Evolutionary conservation across 495 filamentous ascomycete species (phyloP), one percentile per base, ranked within the genome.

Genomic region (Ascodesmis nigricans): DNA sequence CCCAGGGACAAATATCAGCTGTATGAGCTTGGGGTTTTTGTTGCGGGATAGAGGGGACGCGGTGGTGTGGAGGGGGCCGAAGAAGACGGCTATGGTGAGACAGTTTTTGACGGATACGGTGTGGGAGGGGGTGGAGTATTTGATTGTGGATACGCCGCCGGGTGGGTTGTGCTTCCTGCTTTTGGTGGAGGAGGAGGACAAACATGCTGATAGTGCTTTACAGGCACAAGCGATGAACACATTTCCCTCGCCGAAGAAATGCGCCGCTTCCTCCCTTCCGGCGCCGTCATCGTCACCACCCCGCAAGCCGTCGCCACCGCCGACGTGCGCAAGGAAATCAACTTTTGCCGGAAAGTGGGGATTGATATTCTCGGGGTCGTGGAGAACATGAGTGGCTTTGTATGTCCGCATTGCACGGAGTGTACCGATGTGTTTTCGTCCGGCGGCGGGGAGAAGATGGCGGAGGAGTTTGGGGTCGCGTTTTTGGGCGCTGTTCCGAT

Each of bases 21-120:
- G 84, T 21, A 97, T 95, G 87, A 81, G 73, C 35, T 75, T 97
- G 43, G 87, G 95, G 54, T 95, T 95, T 52, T 87, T 97, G 83
- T 61, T 97, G 21, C 87, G 87, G 0, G 78, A 78, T 38, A 61
- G 76, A 3, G 87, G 95, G 47, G 80, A 87, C 41, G 90, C 87
- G 2, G 71, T 95, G 8, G 95, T 97, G 39, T 97, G 87, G 90
- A 64, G 84, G 18, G 87, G 87, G 0, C 75, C 90, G 3, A 97
- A 95, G 64, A 97, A 95, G 66, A 97, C 92, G 47, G 87, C 87
- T 1, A 53, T 97, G 37, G 95, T 97, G 51, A 97, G 95, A 59
- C 76, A 83, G 55, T 97, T 97, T 46, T 49, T 97, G 17, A 90
- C 84, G 55, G 90, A 97, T 52, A 90, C 95, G 16, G 79, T 84